phyloP scores from a whole-genome alignment of 768 basidiomycete genomes.

The Suillus sp. region DNA sequence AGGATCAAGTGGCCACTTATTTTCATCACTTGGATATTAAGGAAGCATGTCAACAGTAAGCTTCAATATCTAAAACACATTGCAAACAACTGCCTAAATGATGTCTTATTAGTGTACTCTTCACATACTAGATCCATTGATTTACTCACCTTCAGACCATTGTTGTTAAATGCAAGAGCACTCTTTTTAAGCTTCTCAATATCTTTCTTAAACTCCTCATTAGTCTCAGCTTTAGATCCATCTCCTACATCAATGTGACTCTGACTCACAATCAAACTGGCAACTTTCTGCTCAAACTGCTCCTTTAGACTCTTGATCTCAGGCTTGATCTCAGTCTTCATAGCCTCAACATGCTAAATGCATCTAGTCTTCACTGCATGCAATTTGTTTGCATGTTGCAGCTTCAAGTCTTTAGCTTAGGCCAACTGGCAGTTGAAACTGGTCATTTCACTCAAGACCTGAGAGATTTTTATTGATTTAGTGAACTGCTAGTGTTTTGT shows the following conservation, averaged over 20 bases:
- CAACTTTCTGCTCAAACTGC: background rate
- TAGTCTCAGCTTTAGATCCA: background rate
- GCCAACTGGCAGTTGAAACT: background rate
- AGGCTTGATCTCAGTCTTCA: background rate
- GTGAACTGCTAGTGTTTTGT: background rate
- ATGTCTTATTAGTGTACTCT: slow-evolving; percentile 2
- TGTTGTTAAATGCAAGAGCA: slow-evolving; percentile 10
- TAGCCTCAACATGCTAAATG: background rate
- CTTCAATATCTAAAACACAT: background rate
- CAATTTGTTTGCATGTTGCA: background rate
- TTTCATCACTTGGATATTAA: background rate
- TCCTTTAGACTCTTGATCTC: background rate
- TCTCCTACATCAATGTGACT: background rate
- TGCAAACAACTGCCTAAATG: slow-evolving; percentile 1
- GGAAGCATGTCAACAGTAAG: background rate
- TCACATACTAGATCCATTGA: background rate
- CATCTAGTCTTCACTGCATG: background rate
- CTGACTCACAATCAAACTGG: background rate
- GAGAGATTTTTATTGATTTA: background rate
- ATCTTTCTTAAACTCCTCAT: slow-evolving; percentile 1
- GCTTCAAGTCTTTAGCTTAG: background rate
- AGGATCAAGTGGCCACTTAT: background rate
- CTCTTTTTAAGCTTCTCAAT: slow-evolving; percentile 6
- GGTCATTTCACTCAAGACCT: slow-evolving; percentile 1
- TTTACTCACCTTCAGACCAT: background rate